These are phyloP conservation scores for Silene vulgaris DNA, from an alignment of 179 eudicot species.

Conservation along the genomic window DNA sequence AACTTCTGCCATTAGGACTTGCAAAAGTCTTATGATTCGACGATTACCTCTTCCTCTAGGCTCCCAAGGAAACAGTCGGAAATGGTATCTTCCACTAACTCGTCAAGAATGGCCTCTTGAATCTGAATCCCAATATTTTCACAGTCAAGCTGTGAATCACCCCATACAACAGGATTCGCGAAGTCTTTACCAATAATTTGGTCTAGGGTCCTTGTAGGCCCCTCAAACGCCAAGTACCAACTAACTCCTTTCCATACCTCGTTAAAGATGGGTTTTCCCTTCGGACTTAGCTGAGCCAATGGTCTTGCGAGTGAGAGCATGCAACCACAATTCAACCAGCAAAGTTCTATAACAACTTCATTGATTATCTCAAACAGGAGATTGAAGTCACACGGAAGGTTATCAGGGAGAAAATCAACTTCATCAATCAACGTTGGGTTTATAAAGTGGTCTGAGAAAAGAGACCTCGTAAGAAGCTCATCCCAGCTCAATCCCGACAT, in stretches of 20 bases:
- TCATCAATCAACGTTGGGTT: constrained; percentile 57
- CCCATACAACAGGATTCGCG: constrained; percentile 44
- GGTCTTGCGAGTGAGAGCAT: constrained; percentile 38
- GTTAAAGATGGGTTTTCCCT: constrained; percentile 43
- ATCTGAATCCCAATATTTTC: constrained; percentile 44
- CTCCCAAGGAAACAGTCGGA: constrained; percentile 20
- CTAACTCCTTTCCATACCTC: constrained; percentile 66
- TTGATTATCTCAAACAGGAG: constrained; percentile 70
- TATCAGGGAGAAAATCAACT: constrained; percentile 46
- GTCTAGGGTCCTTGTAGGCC: constrained; percentile 44
- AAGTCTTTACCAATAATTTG: constrained; percentile 50
- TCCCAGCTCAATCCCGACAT: constrained; percentile 60
- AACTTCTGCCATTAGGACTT: not conserved
- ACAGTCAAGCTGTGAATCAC: constrained; percentile 42
- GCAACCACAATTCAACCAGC: constrained; percentile 41
- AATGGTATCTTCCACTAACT: constrained; percentile 45
- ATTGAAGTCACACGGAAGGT: constrained; percentile 53
- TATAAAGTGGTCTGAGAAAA: constrained; percentile 44
- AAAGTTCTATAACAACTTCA: constrained; percentile 56
- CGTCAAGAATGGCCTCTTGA: constrained; percentile 61
- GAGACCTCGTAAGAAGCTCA: constrained; percentile 45
- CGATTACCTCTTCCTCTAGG: constrained; percentile 10
- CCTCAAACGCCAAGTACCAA: constrained; percentile 39
- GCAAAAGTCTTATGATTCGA: constrained; percentile 13
- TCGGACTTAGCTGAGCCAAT: constrained; percentile 31